Percentiles rank a stretch among this genome's conserved stretches.
Conservation (phyloP, 1,284 basidiomycete species). For the Filobasidium uniguttulatum region DNA sequence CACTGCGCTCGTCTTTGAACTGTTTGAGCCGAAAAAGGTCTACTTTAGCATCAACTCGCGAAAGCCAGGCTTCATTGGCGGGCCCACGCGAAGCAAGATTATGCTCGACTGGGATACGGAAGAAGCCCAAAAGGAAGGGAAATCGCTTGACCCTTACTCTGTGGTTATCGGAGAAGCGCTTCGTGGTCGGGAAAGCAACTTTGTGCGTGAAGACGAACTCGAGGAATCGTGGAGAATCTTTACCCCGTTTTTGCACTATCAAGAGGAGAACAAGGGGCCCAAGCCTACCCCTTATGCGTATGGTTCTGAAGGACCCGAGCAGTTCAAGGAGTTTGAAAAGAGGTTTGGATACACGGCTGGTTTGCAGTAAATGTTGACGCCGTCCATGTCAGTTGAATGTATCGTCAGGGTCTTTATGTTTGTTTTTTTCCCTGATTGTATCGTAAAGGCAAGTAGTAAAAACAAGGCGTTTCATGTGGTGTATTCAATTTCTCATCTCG, state of each 20-base stretch:
- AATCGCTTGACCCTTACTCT: constrained; percentile 33
- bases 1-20: constrained; percentile 13
- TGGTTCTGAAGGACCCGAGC: constrained; percentile 15
- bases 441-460: too few species aligned
- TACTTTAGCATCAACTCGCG: constrained; percentile 13
- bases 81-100: constrained; percentile 9
- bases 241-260: constrained; percentile 21
- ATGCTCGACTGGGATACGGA: constrained; percentile 8
- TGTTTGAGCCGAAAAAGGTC: constrained; percentile 10
- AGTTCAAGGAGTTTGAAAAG: constrained; percentile 15
- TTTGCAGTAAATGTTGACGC: too few species aligned
- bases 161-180: constrained; percentile 31
- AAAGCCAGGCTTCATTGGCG: constrained; percentile 9
- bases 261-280: constrained; percentile 13
- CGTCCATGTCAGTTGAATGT: background rate
- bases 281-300: constrained; percentile 15
- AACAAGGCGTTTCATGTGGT: too few species aligned
- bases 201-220: constrained; percentile 33
- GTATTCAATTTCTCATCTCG: too few species aligned
- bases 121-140: constrained; percentile 16
- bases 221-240: constrained; percentile 32
- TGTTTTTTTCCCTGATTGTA: too few species aligned
- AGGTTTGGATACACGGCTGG: constrained; percentile 9
- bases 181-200: constrained; percentile 32
- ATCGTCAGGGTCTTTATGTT: too few species aligned